A percentile compares a stretch with the other conserved stretches of the same genome.
Evolutionary conservation across 2,329 filamentous ascomycete genomes (phyloP).

Genomic region (Beauveria rudraprayagi): DNA sequence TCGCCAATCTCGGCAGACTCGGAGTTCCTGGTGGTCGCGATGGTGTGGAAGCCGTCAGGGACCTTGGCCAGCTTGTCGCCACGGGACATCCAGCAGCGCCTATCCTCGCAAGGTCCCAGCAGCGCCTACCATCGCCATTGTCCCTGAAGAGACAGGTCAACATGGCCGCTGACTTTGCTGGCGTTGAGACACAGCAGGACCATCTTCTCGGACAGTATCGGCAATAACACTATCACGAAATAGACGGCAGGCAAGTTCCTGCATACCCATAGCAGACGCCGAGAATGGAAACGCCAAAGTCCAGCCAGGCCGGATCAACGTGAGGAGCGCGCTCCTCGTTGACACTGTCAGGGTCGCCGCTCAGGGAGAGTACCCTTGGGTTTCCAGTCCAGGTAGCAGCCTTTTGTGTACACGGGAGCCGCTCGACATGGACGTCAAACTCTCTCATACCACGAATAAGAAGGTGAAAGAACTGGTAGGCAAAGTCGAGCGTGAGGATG

Average conservation of each 20-base stretch:
- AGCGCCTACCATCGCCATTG: too few relatives aligned
- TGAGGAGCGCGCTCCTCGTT: constrained; percentile 65
- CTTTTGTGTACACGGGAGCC: constrained; percentile 82
- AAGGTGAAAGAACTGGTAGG: constrained; percentile 60
- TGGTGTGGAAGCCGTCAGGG: constrained; percentile 27
- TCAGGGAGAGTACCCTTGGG: constrained; percentile 69
- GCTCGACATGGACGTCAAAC: constrained; percentile 76
- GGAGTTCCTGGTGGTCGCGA: too few relatives aligned
- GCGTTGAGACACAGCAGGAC: too few relatives aligned
- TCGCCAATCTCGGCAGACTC: too few relatives aligned
- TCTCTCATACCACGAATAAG: constrained; percentile 69
- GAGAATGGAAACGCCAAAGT: constrained; percentile 39
- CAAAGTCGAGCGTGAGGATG: constrained; percentile 65
- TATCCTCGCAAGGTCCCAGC: too few relatives aligned
- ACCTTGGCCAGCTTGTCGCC: too few relatives aligned
- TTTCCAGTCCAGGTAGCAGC: constrained; percentile 64
- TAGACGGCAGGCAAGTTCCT: constrained; percentile 59
- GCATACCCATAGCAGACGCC: constrained; percentile 31
- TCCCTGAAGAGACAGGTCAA: too few relatives aligned
- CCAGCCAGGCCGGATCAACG: constrained; percentile 40
- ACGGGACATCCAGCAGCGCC: too few relatives aligned
- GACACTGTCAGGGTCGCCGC: constrained; percentile 56
- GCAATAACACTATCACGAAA: constrained; percentile 19
- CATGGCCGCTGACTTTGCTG: too few relatives aligned
- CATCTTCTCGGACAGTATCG: too few relatives aligned